Evolutionary conservation across 177 flowering plant genomes (phyloP), one percentile per base, ranked within the genome.

Genomic region (Vitis hybrid): DNA sequence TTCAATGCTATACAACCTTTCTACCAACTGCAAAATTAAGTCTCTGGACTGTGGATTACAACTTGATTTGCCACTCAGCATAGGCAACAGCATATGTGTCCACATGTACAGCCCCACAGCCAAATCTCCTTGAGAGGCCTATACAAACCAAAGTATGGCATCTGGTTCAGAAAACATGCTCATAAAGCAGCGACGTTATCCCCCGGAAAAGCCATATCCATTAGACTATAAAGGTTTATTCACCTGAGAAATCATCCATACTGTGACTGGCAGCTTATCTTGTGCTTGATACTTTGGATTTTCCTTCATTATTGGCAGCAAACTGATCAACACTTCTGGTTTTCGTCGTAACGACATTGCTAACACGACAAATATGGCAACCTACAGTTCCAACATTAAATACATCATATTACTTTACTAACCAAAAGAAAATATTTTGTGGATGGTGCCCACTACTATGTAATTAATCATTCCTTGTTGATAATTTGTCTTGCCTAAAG

Each of bases 201-300:
- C 60, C 10, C 19, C 10, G 1, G 19, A 57, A 57, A 57, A 15
- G 11, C 60, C 19, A 11, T 57, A 57, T 7, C 26, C 19, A 18
- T 10, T 57, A 14, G 2, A 18, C 11, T 13, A 26, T 14, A 11
- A 12, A 60, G 26, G 34, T 14, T 26, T 2, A 71, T 1, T 54
- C 50, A 80, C 83, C 83, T 80, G 83, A 21, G 72, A 21, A 58
- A 80, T 70, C 66, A 78, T 21, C 83, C 83, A 80, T 3, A 65
- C 77, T n/a, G 30, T 70, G 13, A 80, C 65, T 8, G 83, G 79
- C 68, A 80, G 77, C 72, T 80, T 78, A 60, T 80, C 81, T 26
- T 80, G 83, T 56, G 79, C 83, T 48, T 72, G 77, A 75, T 77
- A 75, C 39, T 80, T 80, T 14, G 77, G 60, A 52, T 56, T 75